Base-by-base conservation (phyloP, 2,329 filamentous ascomycete genomes). In the Colletotrichum tofieldiae region DNA sequence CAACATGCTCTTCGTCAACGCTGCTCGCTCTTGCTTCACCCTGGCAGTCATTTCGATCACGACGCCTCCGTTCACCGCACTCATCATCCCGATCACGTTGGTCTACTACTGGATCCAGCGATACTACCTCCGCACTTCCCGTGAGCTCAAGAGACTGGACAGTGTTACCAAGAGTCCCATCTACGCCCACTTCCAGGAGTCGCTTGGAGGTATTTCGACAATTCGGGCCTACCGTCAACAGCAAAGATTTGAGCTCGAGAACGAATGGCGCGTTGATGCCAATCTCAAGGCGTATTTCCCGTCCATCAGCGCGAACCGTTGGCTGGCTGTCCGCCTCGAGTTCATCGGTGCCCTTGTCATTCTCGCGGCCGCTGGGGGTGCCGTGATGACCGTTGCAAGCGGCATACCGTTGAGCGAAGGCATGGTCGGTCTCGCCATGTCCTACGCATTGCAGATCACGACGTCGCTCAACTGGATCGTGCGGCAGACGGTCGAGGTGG, bases 391-490 rank as follows among this genome's bases (percentile, higher is more conserved):
- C 5, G 94, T 98, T 63, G 88, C 92, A 35, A 91, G 84, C 75
- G 88, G 92, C 68, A 92, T 87, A 77, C 82, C 81, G 0, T 82
- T 97, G 49, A 90, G 88, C 29, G 85, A 91, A 9, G 96, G 96
- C 71, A 86, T 91, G 83, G 95, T 98, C 64, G 97, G 97, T 86
- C 86, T 99, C 78, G 91, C 94, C 75, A 98, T 99, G 95, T 98
- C 96, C 58, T 98, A 98, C 83, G 96, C 95, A 49, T 89, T 99
- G 75, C 94, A 98, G 84, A 98, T 99, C 79, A 99, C 96, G 1
- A 94, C 96, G 76, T 98, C 95, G 45, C 89, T 99, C 78, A 99
- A 98, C 86, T 99, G 96, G 96, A 98, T 99, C 79, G 96, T 99
- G 63, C 92, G 97, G 71, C 96, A 99, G 84, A 98, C 95, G 0